Percentiles rank a stretch among this genome's conserved stretches.
phyloP scores from a whole-genome alignment of 441 rosid species.

The Manihot esculenta region DNA sequence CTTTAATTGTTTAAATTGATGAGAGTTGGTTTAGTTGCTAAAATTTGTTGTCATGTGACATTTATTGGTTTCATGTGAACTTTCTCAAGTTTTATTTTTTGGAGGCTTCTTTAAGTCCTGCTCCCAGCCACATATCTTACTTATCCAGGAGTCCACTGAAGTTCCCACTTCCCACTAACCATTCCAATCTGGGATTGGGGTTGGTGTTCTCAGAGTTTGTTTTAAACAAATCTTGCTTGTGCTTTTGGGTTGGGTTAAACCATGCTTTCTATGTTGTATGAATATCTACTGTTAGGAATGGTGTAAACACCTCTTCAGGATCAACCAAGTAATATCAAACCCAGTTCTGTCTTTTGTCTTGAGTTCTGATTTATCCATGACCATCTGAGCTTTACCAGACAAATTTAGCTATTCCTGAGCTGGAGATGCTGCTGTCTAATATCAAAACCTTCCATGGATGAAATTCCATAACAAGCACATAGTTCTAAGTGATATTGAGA shows the following conservation, averaged over 20 bases:
- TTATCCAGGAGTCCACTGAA: neutral
- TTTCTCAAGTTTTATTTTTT: neutral
- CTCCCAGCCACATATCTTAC: neutral
- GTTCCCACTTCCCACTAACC: too few species aligned
- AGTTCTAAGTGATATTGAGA: neutral
- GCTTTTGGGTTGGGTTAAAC: neutral
- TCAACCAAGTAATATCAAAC: neutral
- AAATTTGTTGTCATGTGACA: neutral
- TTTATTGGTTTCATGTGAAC: neutral
- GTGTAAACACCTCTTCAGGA: neutral
- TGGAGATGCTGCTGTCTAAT: neutral
- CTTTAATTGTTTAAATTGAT: constrained; percentile 5
- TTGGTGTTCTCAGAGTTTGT: neutral
- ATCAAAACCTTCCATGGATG: neutral
- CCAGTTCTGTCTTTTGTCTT: too few species aligned
- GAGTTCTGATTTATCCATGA: neutral
- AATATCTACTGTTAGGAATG: neutral
- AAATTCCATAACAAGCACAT: neutral
- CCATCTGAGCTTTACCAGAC: neutral
- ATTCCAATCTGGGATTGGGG: neutral
- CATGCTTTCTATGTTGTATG: neutral
- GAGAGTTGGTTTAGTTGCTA: neutral
- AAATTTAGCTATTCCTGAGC: neutral
- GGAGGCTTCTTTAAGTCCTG: neutral
- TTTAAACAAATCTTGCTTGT: neutral